Conservation (phyloP, 345 rosid species). For the Balakata baccata region DNA sequence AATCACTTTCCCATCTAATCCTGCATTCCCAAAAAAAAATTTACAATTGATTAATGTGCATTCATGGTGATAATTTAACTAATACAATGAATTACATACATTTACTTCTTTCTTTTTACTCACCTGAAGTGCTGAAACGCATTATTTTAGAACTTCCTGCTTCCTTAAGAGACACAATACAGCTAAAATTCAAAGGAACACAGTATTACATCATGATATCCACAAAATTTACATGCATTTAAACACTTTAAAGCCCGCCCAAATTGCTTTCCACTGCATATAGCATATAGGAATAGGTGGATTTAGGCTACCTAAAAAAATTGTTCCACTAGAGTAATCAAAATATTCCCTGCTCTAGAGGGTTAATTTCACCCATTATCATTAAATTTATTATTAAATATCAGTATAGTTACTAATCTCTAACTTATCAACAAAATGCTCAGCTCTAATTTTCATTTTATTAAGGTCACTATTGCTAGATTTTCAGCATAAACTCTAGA, state of each 20-base stretch:
- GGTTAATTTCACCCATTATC: neutral
- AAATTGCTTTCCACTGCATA: neutral
- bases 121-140: slow-evolving; percentile 97
- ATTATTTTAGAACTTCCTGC: slow-evolving; percentile 40
- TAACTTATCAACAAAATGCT: neutral
- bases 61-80: neutral
- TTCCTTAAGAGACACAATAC: slow-evolving; percentile 53
- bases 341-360: neutral
- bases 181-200: slow-evolving; percentile 46
- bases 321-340: neutral
- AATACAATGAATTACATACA: neutral
- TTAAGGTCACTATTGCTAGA: neutral
- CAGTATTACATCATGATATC: neutral
- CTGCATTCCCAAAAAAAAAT: slow-evolving; percentile 29
- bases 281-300: neutral
- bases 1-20: slow-evolving; percentile 84
- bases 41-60: neutral
- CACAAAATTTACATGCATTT: neutral
- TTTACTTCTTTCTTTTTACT: slow-evolving; percentile 10
- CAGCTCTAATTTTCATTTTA: neutral
- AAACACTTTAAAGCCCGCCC: neutral
- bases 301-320: neutral
- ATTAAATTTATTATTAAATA: neutral
- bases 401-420: neutral
- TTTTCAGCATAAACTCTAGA: neutral